These are phyloP conservation scores for Paraconiothyrium sp. DNA, from an alignment of 2,329 filamentous ascomycete genomes.

Conservation along the genomic window DNA sequence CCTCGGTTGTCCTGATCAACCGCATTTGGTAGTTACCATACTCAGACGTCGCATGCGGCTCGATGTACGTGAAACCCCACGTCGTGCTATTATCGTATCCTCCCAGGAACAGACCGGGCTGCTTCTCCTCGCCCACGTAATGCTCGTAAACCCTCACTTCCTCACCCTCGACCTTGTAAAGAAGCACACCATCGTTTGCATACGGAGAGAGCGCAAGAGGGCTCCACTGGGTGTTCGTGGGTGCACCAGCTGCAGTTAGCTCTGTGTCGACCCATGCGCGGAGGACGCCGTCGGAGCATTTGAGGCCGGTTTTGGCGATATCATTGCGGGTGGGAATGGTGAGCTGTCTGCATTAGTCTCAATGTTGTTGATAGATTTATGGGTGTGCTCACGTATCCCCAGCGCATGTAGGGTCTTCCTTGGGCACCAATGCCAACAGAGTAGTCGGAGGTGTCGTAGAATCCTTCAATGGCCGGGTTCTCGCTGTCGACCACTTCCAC, in stretches of 20 bases:
- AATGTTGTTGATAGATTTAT: not conserved
- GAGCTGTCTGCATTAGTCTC: slow-evolving; percentile 20
- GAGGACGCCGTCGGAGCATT: slow-evolving; percentile 25
- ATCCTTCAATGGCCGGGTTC: slow-evolving; percentile 27
- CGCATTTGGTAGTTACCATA: slow-evolving; percentile 27
- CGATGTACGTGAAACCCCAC: slow-evolving; percentile 32
- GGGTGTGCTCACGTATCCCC: slow-evolving; percentile 22
- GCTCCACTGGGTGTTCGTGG: slow-evolving; percentile 24
- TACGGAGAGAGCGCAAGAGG: slow-evolving; percentile 24
- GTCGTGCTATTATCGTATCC: slow-evolving; percentile 29
- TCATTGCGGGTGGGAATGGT: slow-evolving; percentile 27
- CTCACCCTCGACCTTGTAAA: slow-evolving; percentile 28
- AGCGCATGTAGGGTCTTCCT: slow-evolving; percentile 25
- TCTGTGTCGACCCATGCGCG: slow-evolving; percentile 22
- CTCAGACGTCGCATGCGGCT: slow-evolving; percentile 16
- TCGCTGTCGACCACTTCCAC: slow-evolving; percentile 25
- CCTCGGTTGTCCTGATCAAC: slow-evolving; percentile 24
- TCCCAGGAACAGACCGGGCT: slow-evolving; percentile 31
- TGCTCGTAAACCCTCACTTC: slow-evolving; percentile 31
- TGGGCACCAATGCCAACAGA: slow-evolving; percentile 13
- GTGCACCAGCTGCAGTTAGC: slow-evolving; percentile 22
- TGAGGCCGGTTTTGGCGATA: slow-evolving; percentile 27
- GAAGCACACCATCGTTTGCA: slow-evolving; percentile 24
- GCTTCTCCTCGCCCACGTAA: slow-evolving; percentile 30
- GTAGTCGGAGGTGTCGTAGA: slow-evolving; percentile 22